Percentiles rank a stretch among this genome's conserved stretches.
phyloP scores from a whole-genome alignment of 495 filamentous ascomycete genomes.

The Hypoxylon crocopeplum region DNA sequence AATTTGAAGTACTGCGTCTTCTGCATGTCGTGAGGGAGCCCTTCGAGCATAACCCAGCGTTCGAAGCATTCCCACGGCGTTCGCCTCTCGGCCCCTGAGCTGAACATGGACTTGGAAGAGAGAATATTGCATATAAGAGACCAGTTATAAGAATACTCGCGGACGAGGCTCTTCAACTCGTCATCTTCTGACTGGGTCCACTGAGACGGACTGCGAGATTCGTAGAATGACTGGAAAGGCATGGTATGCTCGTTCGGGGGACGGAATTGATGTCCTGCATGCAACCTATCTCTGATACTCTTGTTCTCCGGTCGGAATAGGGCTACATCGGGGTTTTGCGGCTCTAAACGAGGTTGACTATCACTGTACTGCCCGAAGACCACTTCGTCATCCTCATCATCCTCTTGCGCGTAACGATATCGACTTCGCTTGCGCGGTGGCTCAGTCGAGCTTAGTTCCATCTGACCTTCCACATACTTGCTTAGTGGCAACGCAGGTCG shows the following conservation, averaged over 20 bases:
- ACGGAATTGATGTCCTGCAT: conserved; percentile 90
- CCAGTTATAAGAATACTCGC: conserved; percentile 97
- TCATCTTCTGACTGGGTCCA: conserved; percentile 93
- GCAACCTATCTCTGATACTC: conserved; percentile 84
- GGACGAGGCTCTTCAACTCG: conserved; percentile 80
- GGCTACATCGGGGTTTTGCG: conserved; percentile 79
- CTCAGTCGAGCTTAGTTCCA: conserved; percentile 69
- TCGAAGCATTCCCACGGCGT: conserved; percentile 99
- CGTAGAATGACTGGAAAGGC: conserved; percentile 89
- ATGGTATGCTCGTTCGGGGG: conserved; percentile 90
- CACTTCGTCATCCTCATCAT: conserved; percentile 64
- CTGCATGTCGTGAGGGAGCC: conserved; percentile 85
- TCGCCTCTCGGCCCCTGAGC: conserved; percentile 83
- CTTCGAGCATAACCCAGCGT: conserved; percentile 89
- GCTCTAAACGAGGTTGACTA: conserved; percentile 55
- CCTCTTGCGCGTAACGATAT: conserved; percentile 76
- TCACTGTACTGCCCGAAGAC: conserved; percentile 55
- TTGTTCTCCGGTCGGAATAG: conserved; percentile 92
- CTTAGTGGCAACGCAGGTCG: conserved; percentile 81
- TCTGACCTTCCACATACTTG: conserved; percentile 83
- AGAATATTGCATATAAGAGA: conserved; percentile 85
- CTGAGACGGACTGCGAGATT: conserved; percentile 81
- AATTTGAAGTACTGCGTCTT: conserved; percentile 92
- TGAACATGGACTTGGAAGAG: conserved; percentile 72
- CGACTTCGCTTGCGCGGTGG: conserved; percentile 78